Evolutionary conservation across 1,284 basidiomycete genomes (phyloP).

Genomic region (Sporisorium exsertum): DNA sequence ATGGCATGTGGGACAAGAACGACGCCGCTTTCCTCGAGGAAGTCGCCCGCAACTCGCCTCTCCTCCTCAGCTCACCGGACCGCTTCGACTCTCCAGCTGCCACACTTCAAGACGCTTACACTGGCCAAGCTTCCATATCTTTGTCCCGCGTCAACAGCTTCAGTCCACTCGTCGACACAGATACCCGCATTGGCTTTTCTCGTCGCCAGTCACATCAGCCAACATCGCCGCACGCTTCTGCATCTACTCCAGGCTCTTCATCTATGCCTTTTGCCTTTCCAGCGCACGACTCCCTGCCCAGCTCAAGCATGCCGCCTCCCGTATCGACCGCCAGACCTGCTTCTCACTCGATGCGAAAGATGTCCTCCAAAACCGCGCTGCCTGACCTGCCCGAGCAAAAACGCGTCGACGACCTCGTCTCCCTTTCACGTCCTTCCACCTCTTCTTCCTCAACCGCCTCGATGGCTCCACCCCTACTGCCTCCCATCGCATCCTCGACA

Average conservation of each 20-base stretch:
- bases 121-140: constrained; percentile 4
- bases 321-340: neutral
- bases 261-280: constrained; percentile 18
- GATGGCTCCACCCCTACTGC: constrained; percentile 16
- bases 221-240: constrained; percentile 7
- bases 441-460: constrained; percentile 13
- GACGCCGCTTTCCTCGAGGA: constrained; percentile 52
- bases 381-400: constrained; percentile 40
- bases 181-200: neutral
- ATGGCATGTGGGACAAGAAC: constrained; percentile 51
- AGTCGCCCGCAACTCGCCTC: constrained; percentile 35
- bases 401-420: constrained; percentile 14
- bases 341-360: constrained; percentile 24
- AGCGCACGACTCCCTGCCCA: constrained; percentile 11
- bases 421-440: constrained; percentile 21
- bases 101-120: constrained; percentile 10
- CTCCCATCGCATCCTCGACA: constrained; percentile 18
- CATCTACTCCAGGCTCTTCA: constrained; percentile 9
- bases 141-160: constrained; percentile 12
- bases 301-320: neutral
- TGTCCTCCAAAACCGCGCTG: constrained; percentile 17
- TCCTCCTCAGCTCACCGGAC: constrained; percentile 13
- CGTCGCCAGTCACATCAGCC: neutral
- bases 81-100: constrained; percentile 22
- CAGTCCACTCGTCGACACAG: neutral